phyloP scores from a whole-genome alignment of 257 asterid species.

The Prunella vulgaris region DNA sequence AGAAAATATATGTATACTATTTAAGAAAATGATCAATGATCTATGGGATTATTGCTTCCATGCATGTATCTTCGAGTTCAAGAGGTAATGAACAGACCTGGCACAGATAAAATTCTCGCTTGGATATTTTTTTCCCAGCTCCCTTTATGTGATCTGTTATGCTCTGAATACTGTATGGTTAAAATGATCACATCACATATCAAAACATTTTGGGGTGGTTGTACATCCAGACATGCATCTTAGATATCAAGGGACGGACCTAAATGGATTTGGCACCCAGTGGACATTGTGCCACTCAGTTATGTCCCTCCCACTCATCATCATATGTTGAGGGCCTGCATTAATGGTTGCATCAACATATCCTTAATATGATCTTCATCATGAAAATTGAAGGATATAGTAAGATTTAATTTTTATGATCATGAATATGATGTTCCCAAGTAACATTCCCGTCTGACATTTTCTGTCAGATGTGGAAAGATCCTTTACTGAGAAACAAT shows the following conservation, averaged over 20 bases:
- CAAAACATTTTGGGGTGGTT: background rate
- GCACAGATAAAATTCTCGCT: background rate
- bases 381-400: no score
- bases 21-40: no score
- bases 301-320: no score
- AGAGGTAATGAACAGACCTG: background rate
- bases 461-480: constrained; percentile 3
- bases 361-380: no score
- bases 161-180: background rate
- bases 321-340: no score
- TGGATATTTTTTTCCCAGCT: background rate
- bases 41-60: background rate
- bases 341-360: no score
- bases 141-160: background rate
- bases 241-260: background rate
- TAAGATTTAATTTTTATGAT: background rate
- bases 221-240: background rate
- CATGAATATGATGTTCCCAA: background rate
- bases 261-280: background rate
- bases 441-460: background rate
- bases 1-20: no score
- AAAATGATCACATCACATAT: background rate
- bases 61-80: background rate
- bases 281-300: background rate
- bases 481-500: background rate